A percentile compares a stretch with the other conserved stretches of the same genome.
Evolutionary conservation across 176 grass and related monocot genomes (phyloP).

Genomic region (Aechmea fasciata): DNA sequence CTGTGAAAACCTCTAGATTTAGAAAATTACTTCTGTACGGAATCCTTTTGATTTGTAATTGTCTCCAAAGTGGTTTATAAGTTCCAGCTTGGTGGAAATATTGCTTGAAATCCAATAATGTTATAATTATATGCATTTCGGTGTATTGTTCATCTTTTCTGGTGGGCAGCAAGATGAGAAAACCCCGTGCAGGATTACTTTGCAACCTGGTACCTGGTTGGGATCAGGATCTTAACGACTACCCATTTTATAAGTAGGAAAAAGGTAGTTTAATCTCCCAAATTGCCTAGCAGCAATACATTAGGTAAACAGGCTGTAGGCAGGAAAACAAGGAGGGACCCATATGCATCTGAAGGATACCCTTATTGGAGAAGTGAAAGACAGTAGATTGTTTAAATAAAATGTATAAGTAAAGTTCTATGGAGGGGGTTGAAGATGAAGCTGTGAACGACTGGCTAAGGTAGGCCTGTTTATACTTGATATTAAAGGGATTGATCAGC

Average conservation of each 20-base stretch:
- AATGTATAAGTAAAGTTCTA: slow-evolving; percentile 18
- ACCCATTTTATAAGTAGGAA: neutral
- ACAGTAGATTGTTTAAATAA: slow-evolving; percentile 12
- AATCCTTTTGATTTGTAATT: neutral
- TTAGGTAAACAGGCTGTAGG: slow-evolving; percentile 6
- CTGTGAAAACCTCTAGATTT: too few species aligned
- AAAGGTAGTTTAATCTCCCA: slow-evolving; percentile 37
- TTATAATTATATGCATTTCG: neutral
- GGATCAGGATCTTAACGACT: neutral
- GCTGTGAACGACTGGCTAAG: slow-evolving; percentile 32
- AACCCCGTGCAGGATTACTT: neutral
- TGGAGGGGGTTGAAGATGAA: slow-evolving; percentile 42
- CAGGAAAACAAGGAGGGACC: slow-evolving; percentile 6
- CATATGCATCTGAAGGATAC: slow-evolving; percentile 17
- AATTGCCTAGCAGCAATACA: slow-evolving; percentile 15
- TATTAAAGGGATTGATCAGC: slow-evolving; percentile 21
- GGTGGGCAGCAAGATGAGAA: neutral
- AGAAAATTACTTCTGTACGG: too few species aligned
- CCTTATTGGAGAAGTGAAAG: slow-evolving; percentile 15
- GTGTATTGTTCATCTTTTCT: slow-evolving; percentile 3
- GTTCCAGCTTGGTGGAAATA: neutral
- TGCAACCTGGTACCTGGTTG: neutral
- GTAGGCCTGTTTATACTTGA: slow-evolving; percentile 47
- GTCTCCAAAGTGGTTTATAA: neutral
- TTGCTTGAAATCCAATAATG: neutral